Evolutionary conservation across 441 rosid genomes (phyloP), one percentile per base, ranked within the genome.

Genomic region (Corymbia citriodora): DNA sequence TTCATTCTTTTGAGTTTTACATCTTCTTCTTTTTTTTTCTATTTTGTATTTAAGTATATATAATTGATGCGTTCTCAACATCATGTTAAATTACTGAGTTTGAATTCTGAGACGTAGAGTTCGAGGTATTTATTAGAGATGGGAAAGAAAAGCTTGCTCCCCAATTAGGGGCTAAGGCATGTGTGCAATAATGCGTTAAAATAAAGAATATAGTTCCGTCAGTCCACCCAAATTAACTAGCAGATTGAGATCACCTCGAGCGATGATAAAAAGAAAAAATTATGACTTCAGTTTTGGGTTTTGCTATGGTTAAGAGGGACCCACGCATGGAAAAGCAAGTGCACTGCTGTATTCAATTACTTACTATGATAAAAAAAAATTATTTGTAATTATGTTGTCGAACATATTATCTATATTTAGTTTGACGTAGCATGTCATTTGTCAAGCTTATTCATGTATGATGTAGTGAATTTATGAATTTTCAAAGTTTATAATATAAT

Each of bases 381-480:
- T n/a, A n/a, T n/a, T 12, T 65, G 6, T n/a, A 16, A 31, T 31
- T 68, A 16, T 68, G 74, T 31, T n/a, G 40, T 68, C 21, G 1
- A 68, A 9, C 40, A 8, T 68, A 4, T 31, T 68, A 31, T 31
- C 12, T 59, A 11, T 2, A 10, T 59, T 68, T 68, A 21, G 7
- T 68, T 16, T 68, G 40, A 33, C 8, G 11, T 8, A 16, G 11
- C 11, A 31, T 31, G 16, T 68, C 0, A 2, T 68, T 68, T 68
- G 79, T 31, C 23, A 0, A 68, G 17, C 12, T 68, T 31, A 63
- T 63, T 63, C 70, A 29, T 63, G 14, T 7, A 29, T 29, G 17
- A 7, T 29, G 70, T 0, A 0, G 33, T 63, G 33, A 29, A 63
- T 9, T 63, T 29, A 68, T 68, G 18, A 0, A 68, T 16, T 16